Base-by-base conservation (phyloP, 768 basidiomycete genomes). In the Tricholoma saponaceum region DNA sequence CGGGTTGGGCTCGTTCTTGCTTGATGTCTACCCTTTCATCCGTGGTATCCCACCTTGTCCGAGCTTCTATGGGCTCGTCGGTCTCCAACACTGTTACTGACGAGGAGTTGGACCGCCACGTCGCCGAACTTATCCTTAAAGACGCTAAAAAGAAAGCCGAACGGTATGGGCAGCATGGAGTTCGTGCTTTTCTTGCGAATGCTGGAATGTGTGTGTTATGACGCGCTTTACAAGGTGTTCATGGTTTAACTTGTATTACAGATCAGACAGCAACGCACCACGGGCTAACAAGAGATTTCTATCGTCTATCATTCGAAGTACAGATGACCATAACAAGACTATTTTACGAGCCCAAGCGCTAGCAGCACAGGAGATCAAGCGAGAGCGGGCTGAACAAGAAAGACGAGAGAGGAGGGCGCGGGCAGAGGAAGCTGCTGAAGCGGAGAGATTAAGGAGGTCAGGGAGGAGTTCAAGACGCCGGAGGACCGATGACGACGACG, bases 71-170 rank as follows among this genome's bases (percentile, higher is more conserved):
- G 83, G 90, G 91, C 47, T 62, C 82, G 14, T 81, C 89, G 0
- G 74, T 89, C 1, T 64, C 84, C 5, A 68, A 71, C 54, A 74
- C 75, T 1, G 83, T 91, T 28, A 79, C 82, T 12, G 91, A 96
- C 67, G 88, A 88, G 18, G 92, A 97, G 65, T 83, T 98, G 47
- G 96, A 98, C 73, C 82, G 84, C 46, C 91, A 92, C 66, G 92
- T 99, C 26, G 93, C 93, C 2, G 90, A 94, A 52, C 82, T 98
- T 56, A 87, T 99, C 52, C 83, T 98, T 39, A 86, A 83, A 62
- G 97, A 98, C 71, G 96, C 97, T 1, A 93, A 92, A 75, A 86
- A 87, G 78, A 92, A 94, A 72, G 93, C 93, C 32, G 85, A 89
- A 65, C 79, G 75, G 57, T 98, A 94, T 69, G 74, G 77, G 53